Evolutionary conservation across 2,329 filamentous ascomycete genomes (phyloP).

Genomic region (Nigrospora sphaerica): DNA sequence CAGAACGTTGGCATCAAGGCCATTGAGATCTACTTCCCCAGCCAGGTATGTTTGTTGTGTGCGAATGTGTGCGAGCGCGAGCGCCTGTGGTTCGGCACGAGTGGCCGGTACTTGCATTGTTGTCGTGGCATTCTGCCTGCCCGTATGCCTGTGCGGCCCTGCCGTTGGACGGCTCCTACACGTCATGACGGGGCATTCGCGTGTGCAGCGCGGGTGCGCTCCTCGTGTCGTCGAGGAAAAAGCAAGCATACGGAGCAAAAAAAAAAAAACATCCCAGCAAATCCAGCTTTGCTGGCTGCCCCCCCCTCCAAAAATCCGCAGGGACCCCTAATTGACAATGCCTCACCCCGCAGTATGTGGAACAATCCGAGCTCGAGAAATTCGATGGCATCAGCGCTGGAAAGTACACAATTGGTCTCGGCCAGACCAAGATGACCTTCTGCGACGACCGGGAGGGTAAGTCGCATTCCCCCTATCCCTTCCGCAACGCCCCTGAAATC

Average conservation of each 20-base stretch:
- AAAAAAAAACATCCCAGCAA: neutral
- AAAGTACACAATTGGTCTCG: constrained; percentile 87
- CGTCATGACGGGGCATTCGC: too few relatives aligned
- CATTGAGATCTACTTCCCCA: constrained; percentile 85
- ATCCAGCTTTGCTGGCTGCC: neutral
- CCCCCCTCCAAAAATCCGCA: constrained; percentile 13
- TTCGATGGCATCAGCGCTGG: constrained; percentile 76
- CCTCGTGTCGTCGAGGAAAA: too few relatives aligned
- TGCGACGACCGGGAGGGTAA: constrained; percentile 83
- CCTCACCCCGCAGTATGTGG: constrained; percentile 58
- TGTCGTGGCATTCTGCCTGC: too few relatives aligned
- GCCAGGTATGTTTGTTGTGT: constrained; percentile 55
- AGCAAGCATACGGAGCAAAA: neutral
- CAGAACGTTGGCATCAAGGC: constrained; percentile 90
- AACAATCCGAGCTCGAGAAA: constrained; percentile 76
- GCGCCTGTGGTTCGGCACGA: neutral
- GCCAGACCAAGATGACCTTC: constrained; percentile 89
- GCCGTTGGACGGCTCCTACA: too few relatives aligned
- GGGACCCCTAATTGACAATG: constrained; percentile 11
- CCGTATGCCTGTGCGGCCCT: too few relatives aligned
- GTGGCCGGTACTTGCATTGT: too few relatives aligned
- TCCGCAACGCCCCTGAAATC: too few relatives aligned
- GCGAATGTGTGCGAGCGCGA: neutral
- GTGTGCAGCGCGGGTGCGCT: too few relatives aligned
- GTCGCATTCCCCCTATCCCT: constrained; percentile 16